Percentiles rank a stretch among this genome's conserved stretches.
These are phyloP conservation scores for Rhynchosporium agropyri DNA, from an alignment of 2,329 filamentous ascomycete genomes.

Conservation along the genomic window DNA sequence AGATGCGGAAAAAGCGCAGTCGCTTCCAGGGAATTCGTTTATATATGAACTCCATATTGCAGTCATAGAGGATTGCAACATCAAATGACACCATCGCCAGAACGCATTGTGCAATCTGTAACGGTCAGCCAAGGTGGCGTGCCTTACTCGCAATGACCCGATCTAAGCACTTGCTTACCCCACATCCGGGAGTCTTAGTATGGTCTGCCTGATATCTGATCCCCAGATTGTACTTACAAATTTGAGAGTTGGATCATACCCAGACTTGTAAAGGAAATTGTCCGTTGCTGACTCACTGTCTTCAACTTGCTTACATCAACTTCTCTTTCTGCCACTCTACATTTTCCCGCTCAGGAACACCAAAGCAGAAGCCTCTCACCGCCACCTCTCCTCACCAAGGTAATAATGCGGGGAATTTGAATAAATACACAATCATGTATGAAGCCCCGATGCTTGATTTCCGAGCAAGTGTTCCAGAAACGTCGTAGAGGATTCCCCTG, in stretches of 20 bases:
- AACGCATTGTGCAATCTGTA: conserved; percentile 19
- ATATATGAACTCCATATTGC: conserved; percentile 8
- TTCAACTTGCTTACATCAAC: too few species aligned
- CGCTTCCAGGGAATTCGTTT: not conserved
- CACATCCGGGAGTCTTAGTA: conserved; percentile 13
- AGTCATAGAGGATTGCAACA: conserved; percentile 11
- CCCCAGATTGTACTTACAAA: not conserved
- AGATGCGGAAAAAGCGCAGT: not conserved
- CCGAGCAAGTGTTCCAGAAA: conserved; percentile 11
- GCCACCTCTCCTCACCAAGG: not conserved
- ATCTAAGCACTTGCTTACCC: conserved; percentile 5
- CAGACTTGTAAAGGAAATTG: not conserved
- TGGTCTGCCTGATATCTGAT: conserved; percentile 1
- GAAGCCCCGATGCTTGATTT: conserved; percentile 14
- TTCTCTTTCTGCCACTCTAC: not conserved
- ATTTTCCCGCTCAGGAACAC: not conserved
- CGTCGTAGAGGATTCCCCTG: not conserved
- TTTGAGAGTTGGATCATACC: not conserved
- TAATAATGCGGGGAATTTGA: conserved; percentile 9
- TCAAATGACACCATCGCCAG: conserved; percentile 17
- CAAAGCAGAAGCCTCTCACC: not conserved
- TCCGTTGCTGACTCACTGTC: too few species aligned
- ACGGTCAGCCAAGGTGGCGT: conserved; percentile 12
- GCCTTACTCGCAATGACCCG: not conserved
- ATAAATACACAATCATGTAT: conserved; percentile 2